phyloP scores from a whole-genome alignment of 1,284 basidiomycete species.

The Leucoagaricus sp. region DNA sequence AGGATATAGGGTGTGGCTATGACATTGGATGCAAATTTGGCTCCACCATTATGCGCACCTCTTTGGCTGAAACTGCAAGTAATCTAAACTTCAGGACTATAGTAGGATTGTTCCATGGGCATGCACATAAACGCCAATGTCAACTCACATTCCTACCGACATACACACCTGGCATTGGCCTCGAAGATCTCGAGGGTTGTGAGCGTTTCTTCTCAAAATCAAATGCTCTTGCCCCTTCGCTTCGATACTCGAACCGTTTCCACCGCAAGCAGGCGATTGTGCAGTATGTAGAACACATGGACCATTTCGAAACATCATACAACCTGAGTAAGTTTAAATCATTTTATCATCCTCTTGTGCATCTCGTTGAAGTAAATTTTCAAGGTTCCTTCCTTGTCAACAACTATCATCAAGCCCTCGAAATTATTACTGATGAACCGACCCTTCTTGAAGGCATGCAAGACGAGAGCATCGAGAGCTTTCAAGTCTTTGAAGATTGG shows the following conservation, averaged over 20 bases:
- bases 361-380: too few species aligned
- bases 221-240: constrained; percentile 26
- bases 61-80: too few species aligned
- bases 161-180: constrained; percentile 28
- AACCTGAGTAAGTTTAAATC: constrained; percentile 24
- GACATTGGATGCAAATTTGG: too few species aligned
- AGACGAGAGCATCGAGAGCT: too few species aligned
- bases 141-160: constrained; percentile 26
- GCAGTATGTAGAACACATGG: constrained; percentile 21
- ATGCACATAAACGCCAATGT: constrained; percentile 31
- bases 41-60: too few species aligned
- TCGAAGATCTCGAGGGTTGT: constrained; percentile 33
- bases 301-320: constrained; percentile 21
- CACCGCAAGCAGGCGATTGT: constrained; percentile 26
- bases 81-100: too few species aligned
- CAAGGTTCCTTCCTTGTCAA: constrained; percentile 3
- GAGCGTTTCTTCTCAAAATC: constrained; percentile 32
- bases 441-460: too few species aligned
- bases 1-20: constrained; percentile 27
- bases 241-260: constrained; percentile 26
- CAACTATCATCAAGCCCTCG: not conserved
- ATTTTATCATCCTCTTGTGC: too few species aligned
- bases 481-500: not conserved
- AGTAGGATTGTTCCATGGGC: constrained; percentile 33
- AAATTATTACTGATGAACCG: too few species aligned